Conservation (phyloP, 1,284 basidiomycete genomes). For the Peniophora sp. region DNA sequence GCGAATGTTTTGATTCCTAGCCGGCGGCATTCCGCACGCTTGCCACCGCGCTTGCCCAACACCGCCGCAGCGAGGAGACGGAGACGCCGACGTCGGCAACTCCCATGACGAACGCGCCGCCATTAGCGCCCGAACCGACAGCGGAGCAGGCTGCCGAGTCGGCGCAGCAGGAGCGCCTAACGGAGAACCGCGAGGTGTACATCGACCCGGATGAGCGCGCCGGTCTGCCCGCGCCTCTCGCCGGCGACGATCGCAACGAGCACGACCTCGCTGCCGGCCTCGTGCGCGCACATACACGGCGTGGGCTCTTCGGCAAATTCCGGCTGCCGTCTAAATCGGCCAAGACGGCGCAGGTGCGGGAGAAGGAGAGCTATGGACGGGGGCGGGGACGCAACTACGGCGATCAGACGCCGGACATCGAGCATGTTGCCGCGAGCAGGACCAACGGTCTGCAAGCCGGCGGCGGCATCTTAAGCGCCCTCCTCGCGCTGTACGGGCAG, state of each 20-base stretch:
- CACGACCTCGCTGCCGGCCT: conserved; percentile 6
- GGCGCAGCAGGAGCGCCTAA: background rate
- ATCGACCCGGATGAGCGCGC: conserved; percentile 24
- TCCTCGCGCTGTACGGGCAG: conserved; percentile 44
- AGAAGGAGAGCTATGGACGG: background rate
- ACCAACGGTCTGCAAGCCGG: conserved; percentile 16
- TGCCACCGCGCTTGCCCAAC: conserved; percentile 33
- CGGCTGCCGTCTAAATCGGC: background rate
- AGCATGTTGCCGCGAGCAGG: conserved; percentile 9
- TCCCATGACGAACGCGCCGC: conserved; percentile 7
- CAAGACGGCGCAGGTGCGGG: background rate
- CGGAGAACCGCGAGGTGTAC: conserved; percentile 17
- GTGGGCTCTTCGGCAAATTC: conserved; percentile 1
- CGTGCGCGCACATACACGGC: conserved; percentile 8
- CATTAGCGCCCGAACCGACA: background rate
- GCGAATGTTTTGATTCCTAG: conserved; percentile 20
- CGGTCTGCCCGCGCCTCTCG: conserved; percentile 23
- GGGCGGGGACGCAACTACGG: background rate
- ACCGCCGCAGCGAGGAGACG: conserved; percentile 19
- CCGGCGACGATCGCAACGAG: conserved; percentile 14
- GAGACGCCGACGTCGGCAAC: conserved; percentile 4
- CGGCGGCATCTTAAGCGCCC: conserved; percentile 42
- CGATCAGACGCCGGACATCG: conserved; percentile 18
- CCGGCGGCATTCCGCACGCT: conserved; percentile 43
- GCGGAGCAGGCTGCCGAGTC: background rate